These are phyloP conservation scores for Dissophora globulifera DNA, from an alignment of 192 early-diverging fungal genomes.

Conservation along the genomic window DNA sequence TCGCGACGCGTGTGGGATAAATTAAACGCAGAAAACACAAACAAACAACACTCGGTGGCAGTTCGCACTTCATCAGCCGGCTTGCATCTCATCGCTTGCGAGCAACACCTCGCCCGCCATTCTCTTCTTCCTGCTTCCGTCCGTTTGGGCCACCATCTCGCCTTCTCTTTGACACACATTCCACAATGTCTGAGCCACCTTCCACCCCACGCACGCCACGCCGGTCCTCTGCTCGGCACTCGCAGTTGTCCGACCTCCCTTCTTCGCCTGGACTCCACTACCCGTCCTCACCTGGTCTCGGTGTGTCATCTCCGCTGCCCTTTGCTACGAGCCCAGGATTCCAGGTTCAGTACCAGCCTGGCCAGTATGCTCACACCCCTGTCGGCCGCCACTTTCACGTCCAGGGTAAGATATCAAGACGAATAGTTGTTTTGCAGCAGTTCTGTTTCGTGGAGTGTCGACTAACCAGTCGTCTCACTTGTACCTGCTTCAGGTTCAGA, in stretches of 20 bases:
- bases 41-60: too few species aligned
- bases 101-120: background rate
- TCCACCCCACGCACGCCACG: slow-evolving; percentile 27
- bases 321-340: slow-evolving; percentile 40
- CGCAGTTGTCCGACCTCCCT: slow-evolving; percentile 43
- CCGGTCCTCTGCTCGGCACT: background rate
- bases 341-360: slow-evolving; percentile 33
- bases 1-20: too few species aligned
- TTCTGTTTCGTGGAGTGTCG: background rate
- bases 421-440: too few species aligned
- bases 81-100: background rate
- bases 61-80: too few species aligned
- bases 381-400: slow-evolving; percentile 10
- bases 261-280: slow-evolving; percentile 50
- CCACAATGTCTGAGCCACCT: slow-evolving; percentile 3
- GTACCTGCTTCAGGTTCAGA: slow-evolving; percentile 19
- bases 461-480: too few species aligned
- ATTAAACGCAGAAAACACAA: too few species aligned
- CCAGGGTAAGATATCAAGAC: slow-evolving; percentile 3
- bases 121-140: background rate
- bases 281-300: slow-evolving; percentile 29
- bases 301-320: slow-evolving; percentile 34
- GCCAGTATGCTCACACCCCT: slow-evolving; percentile 30
- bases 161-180: background rate
- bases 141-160: too few species aligned